Evolutionary conservation across 441 rosid species (phyloP), one percentile per base, ranked within the genome.

Genomic region (Pelargonium myrrhifolium): DNA sequence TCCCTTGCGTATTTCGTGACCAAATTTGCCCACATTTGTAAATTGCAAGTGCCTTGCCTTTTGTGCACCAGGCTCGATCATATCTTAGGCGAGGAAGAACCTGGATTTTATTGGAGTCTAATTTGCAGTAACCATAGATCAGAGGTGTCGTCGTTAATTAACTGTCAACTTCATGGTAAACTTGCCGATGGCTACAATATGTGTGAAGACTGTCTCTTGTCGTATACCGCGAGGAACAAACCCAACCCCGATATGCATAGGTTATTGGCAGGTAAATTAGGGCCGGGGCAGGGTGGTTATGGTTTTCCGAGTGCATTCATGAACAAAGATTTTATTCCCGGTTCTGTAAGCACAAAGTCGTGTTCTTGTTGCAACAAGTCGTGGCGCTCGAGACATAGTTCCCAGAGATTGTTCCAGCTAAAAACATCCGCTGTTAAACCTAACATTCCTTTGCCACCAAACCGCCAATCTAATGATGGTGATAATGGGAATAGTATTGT

Each of bases 1-100:
- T 74, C 75, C 66, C 81, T 85, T 62, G 82, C 97, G 6, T 86
- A 80, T 68, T 77, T 85, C 58, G 82, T 80, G 43, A 82, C 78
- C 12, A 79, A 81, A 84, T 90, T 85, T 66, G 90, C 97, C 0
- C 81, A 73, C 17, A 77, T 79, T 67, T 86, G 88, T 60, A 68
- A 81, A 26, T 68, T 90, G 78, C 85, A 84, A 75, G 73, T 79
- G 62, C 97, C 94, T 77, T 90, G 94, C 85, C 77, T 88, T 69
- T 79, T 90, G 65, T 90, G 94, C 75, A 83, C 94, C 62, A 78
- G 90, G 83, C 83, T 88, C 65, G 88, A 86, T 68, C 92, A 82
- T 64, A 62, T 74, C 7, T 70, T 81, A n/a, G 80, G 83, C 58
- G 59, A 69, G 35, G 82, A 72, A 71, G 78, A 76, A 31, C 90